Percentiles rank a stretch among this genome's conserved stretches.
phyloP scores from a whole-genome alignment of 306 rosid genomes.

The Dalbergia cultrata region DNA sequence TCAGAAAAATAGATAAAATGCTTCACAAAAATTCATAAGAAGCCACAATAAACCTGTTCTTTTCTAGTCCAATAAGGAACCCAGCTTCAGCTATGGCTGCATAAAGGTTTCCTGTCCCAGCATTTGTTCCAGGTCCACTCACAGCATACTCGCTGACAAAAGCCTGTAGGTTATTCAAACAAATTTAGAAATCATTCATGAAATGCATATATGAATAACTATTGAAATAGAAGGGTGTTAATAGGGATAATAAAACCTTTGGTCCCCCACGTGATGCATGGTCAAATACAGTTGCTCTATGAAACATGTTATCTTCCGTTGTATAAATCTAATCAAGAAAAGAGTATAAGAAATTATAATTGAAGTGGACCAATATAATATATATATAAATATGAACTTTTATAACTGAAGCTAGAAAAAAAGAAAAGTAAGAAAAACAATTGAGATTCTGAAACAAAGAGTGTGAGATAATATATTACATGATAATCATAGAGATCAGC shows the following conservation, averaged over 20 bases:
- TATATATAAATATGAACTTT: too few relatives aligned
- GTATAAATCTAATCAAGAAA: constrained; percentile 70
- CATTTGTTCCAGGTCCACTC: constrained; percentile 74
- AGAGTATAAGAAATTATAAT: constrained; percentile 38
- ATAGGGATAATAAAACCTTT: constrained; percentile 44
- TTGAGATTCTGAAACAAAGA: constrained; percentile 28
- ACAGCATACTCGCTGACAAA: constrained; percentile 98
- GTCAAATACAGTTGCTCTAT: constrained; percentile 66
- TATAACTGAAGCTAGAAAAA: constrained; percentile 11
- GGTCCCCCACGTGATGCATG: constrained; percentile 60
- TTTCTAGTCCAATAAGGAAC: constrained; percentile 89
- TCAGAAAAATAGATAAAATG: constrained; percentile 24
- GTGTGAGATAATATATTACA: constrained; percentile 58
- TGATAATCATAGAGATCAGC: constrained; percentile 92
- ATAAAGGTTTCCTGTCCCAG: constrained; percentile 81
- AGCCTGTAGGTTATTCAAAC: constrained; percentile 65
- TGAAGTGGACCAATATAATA: too few relatives aligned
- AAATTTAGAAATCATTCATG: constrained; percentile 10
- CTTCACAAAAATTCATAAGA: constrained; percentile 14
- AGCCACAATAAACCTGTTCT: constrained; percentile 70
- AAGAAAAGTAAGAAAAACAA: background rate
- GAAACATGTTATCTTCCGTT: constrained; percentile 69
- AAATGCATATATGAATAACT: constrained; percentile 23
- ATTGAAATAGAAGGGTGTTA: constrained; percentile 13
- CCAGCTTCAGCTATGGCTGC: constrained; percentile 92